Conservation (phyloP, 2,329 filamentous ascomycete species). For the Paecilomyces sp. region DNA sequence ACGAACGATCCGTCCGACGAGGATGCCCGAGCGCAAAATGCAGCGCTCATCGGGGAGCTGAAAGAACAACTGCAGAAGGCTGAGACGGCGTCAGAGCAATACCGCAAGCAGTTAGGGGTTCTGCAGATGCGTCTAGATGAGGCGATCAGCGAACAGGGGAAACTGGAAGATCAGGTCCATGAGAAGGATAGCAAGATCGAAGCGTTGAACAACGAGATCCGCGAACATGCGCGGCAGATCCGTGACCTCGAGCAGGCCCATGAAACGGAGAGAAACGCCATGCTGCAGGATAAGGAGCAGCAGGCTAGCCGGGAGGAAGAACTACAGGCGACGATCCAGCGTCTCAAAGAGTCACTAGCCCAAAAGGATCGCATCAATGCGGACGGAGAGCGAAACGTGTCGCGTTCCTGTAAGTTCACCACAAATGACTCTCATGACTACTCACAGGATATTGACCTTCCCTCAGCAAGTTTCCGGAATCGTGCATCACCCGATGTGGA, state of each 20-base stretch:
- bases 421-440: background rate
- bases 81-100: constrained; percentile 69
- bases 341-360: constrained; percentile 81
- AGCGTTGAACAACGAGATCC: constrained; percentile 72
- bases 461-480: constrained; percentile 41
- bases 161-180: constrained; percentile 80
- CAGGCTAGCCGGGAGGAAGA: constrained; percentile 78
- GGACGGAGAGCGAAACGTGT: constrained; percentile 45
- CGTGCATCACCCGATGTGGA: constrained; percentile 59
- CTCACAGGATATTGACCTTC: constrained; percentile 1
- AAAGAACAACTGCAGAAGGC: constrained; percentile 76
- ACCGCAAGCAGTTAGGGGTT: constrained; percentile 76
- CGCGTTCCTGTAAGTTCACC: constrained; percentile 41
- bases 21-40: constrained; percentile 70
- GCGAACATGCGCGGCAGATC: constrained; percentile 73
- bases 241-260: constrained; percentile 90
- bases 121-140: constrained; percentile 83
- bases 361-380: constrained; percentile 58
- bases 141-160: constrained; percentile 70
- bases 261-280: constrained; percentile 78
- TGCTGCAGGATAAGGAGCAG: constrained; percentile 88
- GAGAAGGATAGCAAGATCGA: constrained; percentile 82
- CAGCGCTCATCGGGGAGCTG: constrained; percentile 73
- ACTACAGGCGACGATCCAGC: constrained; percentile 81
- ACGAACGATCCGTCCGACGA: constrained; percentile 52